Percentiles rank a stretch among this genome's conserved stretches.
phyloP scores from a whole-genome alignment of 2,329 filamentous ascomycete genomes.

The Spiromastix sp. region DNA sequence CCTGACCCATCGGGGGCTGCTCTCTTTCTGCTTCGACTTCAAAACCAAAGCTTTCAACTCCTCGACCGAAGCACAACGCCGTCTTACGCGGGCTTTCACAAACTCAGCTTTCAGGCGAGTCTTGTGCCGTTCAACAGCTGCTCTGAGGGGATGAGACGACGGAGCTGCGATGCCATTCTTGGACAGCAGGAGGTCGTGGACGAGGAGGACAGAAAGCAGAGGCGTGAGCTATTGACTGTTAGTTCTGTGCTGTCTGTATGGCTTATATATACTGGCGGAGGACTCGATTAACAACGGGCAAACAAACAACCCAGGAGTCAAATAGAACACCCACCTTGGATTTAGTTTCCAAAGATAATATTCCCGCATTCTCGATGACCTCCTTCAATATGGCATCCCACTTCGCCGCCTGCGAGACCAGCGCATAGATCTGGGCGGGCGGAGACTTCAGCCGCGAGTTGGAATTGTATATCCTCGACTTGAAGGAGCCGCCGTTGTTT shows the following conservation, averaged over 20 bases:
- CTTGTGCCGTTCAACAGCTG: constrained; percentile 70
- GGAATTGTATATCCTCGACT: constrained; percentile 71
- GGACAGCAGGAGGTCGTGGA: constrained; percentile 74
- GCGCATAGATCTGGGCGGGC: constrained; percentile 73
- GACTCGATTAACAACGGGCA: not conserved
- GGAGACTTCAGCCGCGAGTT: constrained; percentile 65
- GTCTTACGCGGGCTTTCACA: constrained; percentile 63
- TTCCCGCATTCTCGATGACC: constrained; percentile 69
- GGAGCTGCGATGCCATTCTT: constrained; percentile 77
- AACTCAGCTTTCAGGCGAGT: constrained; percentile 72
- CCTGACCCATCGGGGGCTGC: constrained; percentile 66
- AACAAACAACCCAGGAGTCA: not conserved
- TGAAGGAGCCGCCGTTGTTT: constrained; percentile 72
- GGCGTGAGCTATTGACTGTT: constrained; percentile 60
- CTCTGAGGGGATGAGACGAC: constrained; percentile 64
- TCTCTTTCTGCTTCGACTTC: constrained; percentile 31
- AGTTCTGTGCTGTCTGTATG: not conserved
- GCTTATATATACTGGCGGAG: not conserved
- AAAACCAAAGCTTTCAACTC: constrained; percentile 41
- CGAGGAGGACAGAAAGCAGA: constrained; percentile 65
- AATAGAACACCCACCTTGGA: not conserved
- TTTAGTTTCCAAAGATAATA: constrained; percentile 76
- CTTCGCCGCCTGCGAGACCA: constrained; percentile 79
- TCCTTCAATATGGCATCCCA: constrained; percentile 81
- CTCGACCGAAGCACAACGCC: constrained; percentile 58